phyloP scores from a whole-genome alignment of 2,329 filamentous ascomycete genomes.

The Beauveria sp. region DNA sequence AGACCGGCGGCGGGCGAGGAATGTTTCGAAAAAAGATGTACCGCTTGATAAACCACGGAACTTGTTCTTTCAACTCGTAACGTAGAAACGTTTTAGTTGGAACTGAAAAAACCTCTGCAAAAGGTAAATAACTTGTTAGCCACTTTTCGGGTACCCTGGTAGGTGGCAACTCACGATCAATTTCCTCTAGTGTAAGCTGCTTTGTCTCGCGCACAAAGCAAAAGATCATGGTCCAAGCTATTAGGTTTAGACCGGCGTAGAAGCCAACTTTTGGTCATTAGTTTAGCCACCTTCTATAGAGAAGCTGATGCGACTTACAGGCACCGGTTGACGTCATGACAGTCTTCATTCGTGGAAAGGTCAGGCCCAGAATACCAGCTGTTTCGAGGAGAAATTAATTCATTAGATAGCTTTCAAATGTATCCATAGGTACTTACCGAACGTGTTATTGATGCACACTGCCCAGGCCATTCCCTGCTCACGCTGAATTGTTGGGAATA shows the following conservation, averaged over 20 bases:
- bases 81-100: constrained; percentile 24
- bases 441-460: constrained; percentile 32
- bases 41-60: constrained; percentile 31
- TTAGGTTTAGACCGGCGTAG: constrained; percentile 37
- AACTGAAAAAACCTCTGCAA: constrained; percentile 25
- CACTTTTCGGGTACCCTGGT: too few relatives aligned
- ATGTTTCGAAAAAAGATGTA: constrained; percentile 27
- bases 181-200: constrained; percentile 37
- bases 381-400: neutral
- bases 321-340: constrained; percentile 25
- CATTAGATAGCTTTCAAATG: neutral
- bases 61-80: constrained; percentile 25
- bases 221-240: constrained; percentile 38
- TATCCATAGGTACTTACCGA: constrained; percentile 13
- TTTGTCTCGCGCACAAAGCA: constrained; percentile 40
- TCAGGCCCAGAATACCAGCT: constrained; percentile 47
- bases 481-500: constrained; percentile 58
- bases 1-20: constrained; percentile 25
- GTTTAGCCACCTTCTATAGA: neutral
- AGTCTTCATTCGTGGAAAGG: constrained; percentile 38
- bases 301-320: constrained; percentile 16
- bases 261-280: constrained; percentile 22
- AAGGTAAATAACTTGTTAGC: neutral
- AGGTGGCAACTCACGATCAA: constrained; percentile 17
- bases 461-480: constrained; percentile 61